Percentiles rank a stretch among this genome's conserved stretches.
Evolutionary conservation across 1,284 basidiomycete species (phyloP).

Genomic region (Ceratobasidium papillatum): DNA sequence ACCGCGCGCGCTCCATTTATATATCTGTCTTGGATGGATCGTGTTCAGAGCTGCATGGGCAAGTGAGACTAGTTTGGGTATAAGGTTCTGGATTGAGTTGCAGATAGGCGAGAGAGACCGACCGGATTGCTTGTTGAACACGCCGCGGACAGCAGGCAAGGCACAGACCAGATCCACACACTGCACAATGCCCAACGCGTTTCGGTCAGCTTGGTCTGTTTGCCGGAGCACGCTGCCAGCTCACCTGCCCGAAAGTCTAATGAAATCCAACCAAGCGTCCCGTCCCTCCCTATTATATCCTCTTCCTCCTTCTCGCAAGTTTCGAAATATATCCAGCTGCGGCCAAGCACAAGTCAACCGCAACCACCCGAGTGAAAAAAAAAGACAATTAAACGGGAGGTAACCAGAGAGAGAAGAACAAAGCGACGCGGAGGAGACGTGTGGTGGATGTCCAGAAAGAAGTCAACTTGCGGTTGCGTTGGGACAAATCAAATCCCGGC

Average conservation of each 20-base stretch:
- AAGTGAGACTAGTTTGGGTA: neutral
- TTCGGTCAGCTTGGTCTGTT: neutral
- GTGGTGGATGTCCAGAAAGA: slow-evolving; percentile 27
- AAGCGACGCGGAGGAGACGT: neutral
- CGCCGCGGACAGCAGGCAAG: slow-evolving; percentile 4
- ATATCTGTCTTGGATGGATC: neutral
- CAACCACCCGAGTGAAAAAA: neutral
- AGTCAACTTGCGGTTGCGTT: neutral
- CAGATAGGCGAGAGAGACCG: neutral
- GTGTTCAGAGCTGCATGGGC: slow-evolving; percentile 26
- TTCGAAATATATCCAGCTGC: slow-evolving; percentile 1
- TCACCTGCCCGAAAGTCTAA: slow-evolving; percentile 14
- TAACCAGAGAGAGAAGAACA: neutral
- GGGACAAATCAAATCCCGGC: slow-evolving; percentile 31
- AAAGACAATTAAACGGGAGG: neutral
- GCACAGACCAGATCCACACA: neutral
- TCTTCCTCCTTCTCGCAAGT: neutral
- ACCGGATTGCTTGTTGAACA: neutral
- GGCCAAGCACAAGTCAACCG: neutral
- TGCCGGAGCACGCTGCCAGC: slow-evolving; percentile 21
- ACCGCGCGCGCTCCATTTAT: slow-evolving; percentile 31
- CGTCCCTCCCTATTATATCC: neutral
- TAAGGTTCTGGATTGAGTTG: neutral
- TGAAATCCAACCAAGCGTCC: neutral
- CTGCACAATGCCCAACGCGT: slow-evolving; percentile 11